Base-by-base conservation (phyloP, 1,284 basidiomycete genomes). In the Pseudozyma sp. region DNA sequence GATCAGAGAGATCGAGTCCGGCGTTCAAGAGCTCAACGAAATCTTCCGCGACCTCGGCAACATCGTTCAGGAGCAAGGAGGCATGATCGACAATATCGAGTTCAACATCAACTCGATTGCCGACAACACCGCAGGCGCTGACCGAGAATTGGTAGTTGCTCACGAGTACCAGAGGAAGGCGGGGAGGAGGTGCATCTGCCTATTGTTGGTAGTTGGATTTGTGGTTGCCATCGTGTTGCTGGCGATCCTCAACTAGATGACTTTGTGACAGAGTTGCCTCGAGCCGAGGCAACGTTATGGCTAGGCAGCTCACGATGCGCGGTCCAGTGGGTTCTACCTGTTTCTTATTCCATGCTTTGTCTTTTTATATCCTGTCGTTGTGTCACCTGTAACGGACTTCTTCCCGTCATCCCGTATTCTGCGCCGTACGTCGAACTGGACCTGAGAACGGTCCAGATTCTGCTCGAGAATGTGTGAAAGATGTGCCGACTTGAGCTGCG, bases 21-120 rank as follows among this genome's bases (percentile, higher is more conserved):
- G 97, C 7, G 97, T 99, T 56, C 94, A 97, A 81, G 96, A 99
- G 84, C 87, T 99, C 48, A 91, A 94, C 51, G 94, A 97, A 85
- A 98, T 99, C 80, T 99, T 99, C 88, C 89, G 94, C 44, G 96
- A 99, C 85, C 86, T 99, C 39, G 95, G 95, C 40, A 94, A 94
- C 17, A 89, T 99, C 45, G 94, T 99, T 2, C 90, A 91, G 73
- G 94, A 98, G 83, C 97, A 99, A 84, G 95, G 96, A 8, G 90
- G 90, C 33, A 93, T 98, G 91, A 88, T 99, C 56, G 96, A 99
- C 84, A 97, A 97, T 81, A 97, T 99, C 82, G 94, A 97, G 84
- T 91, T 91, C 65, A 99, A 99, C 81, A 92, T 99, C 46, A 91
- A 90, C 19, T 92, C 90, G 0, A 92, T 98, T 47, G 91, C 92